Conservation (phyloP, 495 filamentous ascomycete species). For the Aspergillus sparsus region DNA sequence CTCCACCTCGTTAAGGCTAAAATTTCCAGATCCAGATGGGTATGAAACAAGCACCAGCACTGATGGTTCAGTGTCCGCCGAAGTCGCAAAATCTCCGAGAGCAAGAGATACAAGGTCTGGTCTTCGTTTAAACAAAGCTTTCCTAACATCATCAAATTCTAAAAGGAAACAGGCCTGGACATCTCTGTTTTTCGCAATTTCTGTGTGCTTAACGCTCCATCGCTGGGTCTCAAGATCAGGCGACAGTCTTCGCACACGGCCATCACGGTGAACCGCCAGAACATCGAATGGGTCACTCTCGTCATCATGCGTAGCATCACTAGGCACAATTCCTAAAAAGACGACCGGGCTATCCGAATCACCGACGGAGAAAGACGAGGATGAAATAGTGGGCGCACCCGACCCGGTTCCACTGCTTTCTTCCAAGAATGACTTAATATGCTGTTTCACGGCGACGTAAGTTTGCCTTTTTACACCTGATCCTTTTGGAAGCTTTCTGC, state of each 20-base stretch:
- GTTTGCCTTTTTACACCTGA: constrained; percentile 67
- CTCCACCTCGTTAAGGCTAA: constrained; percentile 38
- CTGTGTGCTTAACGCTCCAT: constrained; percentile 46
- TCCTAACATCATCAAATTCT: constrained; percentile 50
- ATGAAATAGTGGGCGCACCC: constrained; percentile 42
- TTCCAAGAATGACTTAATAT: constrained; percentile 56
- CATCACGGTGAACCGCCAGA: constrained; percentile 50
- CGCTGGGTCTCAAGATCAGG: constrained; percentile 43
- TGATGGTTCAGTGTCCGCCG: constrained; percentile 38
- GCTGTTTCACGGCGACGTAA: constrained; percentile 54
- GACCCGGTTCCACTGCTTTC: constrained; percentile 43
- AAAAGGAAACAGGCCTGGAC: constrained; percentile 45
- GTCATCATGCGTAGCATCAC: constrained; percentile 23
- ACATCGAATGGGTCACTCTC: constrained; percentile 41
- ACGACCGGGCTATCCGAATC: constrained; percentile 45
- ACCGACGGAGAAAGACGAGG: constrained; percentile 41
- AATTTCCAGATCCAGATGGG: constrained; percentile 32
- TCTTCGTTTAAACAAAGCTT: constrained; percentile 44
- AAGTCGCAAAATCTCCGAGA: constrained; percentile 31
- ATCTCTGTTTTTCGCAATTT: constrained; percentile 35
- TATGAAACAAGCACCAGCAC: constrained; percentile 46
- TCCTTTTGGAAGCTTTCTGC: constrained; percentile 55
- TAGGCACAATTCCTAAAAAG: constrained; percentile 45
- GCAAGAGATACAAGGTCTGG: constrained; percentile 46
- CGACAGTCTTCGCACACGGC: constrained; percentile 43